These are phyloP conservation scores for Fusarium nisikadoi DNA, from an alignment of 2,329 filamentous ascomycete genomes.

Conservation along the genomic window DNA sequence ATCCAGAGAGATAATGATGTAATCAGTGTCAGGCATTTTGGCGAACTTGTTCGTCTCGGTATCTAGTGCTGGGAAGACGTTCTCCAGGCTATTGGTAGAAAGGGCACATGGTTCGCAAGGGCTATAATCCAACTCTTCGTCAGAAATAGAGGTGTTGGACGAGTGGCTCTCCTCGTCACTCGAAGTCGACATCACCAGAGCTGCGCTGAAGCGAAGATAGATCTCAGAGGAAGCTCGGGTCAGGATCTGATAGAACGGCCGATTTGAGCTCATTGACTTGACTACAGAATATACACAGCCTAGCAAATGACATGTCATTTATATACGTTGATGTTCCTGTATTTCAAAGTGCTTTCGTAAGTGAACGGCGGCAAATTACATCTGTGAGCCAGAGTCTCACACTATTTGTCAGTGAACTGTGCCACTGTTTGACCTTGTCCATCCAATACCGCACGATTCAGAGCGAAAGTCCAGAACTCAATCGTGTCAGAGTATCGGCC, in stretches of 20 bases:
- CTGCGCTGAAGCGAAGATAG: background rate
- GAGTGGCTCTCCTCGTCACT: background rate
- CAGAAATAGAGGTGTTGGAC: background rate
- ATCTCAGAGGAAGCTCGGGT: background rate
- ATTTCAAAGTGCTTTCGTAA: background rate
- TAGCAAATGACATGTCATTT: background rate
- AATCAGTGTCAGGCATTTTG: constrained; percentile 4
- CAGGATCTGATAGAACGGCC: no score
- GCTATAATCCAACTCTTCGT: background rate
- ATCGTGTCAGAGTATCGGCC: background rate
- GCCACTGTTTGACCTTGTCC: background rate
- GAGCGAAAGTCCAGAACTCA: background rate
- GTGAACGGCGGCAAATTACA: background rate
- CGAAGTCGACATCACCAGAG: background rate
- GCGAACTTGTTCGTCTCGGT: background rate
- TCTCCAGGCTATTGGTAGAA: background rate
- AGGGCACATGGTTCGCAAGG: background rate
- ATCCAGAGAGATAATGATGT: constrained; percentile 15
- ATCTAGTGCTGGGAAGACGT: background rate
- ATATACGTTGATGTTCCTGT: background rate
- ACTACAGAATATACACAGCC: background rate
- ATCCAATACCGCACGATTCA: background rate
- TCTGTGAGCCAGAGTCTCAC: background rate
- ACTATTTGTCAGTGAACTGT: background rate
- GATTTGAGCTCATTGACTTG: background rate